A percentile compares a stretch with the other conserved stretches of the same genome.
Conservation (phyloP, 164 flowering plant species). For the Vitis amurensis region DNA sequence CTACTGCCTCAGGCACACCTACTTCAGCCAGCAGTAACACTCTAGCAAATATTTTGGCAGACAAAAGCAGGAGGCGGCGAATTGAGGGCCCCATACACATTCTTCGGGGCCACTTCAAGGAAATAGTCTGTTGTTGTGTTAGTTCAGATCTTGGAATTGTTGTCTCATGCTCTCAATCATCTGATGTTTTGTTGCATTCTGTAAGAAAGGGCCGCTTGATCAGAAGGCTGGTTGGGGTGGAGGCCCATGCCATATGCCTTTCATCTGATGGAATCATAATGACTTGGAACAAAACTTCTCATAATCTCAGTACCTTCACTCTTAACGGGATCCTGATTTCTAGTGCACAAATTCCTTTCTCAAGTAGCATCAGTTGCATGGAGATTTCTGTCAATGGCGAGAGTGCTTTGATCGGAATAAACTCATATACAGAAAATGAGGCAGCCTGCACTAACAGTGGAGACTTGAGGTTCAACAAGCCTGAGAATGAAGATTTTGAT, state of each 20-base stretch:
- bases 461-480: constrained; percentile 18
- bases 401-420: constrained; percentile 69
- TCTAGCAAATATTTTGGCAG: constrained; percentile 41
- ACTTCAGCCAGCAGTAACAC: constrained; percentile 43
- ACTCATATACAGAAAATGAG: constrained; percentile 39
- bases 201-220: constrained; percentile 80
- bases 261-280: constrained; percentile 75
- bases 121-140: constrained; percentile 75
- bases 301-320: constrained; percentile 60
- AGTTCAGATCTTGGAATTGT: constrained; percentile 84
- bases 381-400: constrained; percentile 81
- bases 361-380: constrained; percentile 73
- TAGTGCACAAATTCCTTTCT: constrained; percentile 46
- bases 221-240: constrained; percentile 61
- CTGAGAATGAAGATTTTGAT: constrained; percentile 21
- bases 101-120: constrained; percentile 79
- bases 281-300: constrained; percentile 69
- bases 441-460: constrained; percentile 18
- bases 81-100: constrained; percentile 95
- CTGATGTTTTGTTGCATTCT: constrained; percentile 86
- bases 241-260: constrained; percentile 76
- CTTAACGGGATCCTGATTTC: constrained; percentile 75
- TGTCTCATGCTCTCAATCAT: constrained; percentile 71
- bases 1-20: constrained; percentile 44
- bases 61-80: constrained; percentile 55